Percentiles rank a stretch among this genome's conserved stretches.
Conservation (phyloP, 352 stramenopile genomes). For the Aphanomyces cochlioides region DNA sequence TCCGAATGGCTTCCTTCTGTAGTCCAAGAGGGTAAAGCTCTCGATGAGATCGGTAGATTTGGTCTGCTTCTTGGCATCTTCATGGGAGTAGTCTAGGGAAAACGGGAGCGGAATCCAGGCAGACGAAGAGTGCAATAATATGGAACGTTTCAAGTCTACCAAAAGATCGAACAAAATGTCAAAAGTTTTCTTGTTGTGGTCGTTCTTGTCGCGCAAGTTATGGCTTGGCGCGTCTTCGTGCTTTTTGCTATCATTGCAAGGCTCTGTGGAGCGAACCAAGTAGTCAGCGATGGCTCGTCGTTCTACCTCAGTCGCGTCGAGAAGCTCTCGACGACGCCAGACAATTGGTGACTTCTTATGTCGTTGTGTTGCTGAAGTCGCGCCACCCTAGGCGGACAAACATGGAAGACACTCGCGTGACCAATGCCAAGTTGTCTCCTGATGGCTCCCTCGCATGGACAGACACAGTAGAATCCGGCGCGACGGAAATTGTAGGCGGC, state of each 20-base stretch:
- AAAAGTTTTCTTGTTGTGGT: no score
- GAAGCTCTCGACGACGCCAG: background rate
- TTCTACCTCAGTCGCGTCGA: background rate
- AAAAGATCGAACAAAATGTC: no score
- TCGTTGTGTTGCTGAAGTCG: background rate
- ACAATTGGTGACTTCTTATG: background rate
- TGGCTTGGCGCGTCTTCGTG: no score
- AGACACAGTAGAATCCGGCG: constrained; percentile 11
- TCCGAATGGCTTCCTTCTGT: no score
- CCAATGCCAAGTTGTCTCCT: constrained; percentile 2
- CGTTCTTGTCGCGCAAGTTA: no score
- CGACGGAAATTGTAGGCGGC: constrained; percentile 22
- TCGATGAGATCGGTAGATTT: no score
- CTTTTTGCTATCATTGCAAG: background rate
- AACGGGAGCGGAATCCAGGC: no score
- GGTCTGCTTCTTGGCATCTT: no score
- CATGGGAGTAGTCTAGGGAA: no score
- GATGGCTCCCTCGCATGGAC: constrained; percentile 22
- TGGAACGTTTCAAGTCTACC: no score
- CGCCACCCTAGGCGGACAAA: constrained; percentile 15
- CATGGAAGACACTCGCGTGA: constrained; percentile 1
- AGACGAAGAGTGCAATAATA: no score
- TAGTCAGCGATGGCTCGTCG: background rate
- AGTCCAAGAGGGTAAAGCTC: no score
- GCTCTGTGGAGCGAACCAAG: background rate